Conservation (phyloP, 73 alveolate genomes). For the Paramecium tetraurelia region DNA sequence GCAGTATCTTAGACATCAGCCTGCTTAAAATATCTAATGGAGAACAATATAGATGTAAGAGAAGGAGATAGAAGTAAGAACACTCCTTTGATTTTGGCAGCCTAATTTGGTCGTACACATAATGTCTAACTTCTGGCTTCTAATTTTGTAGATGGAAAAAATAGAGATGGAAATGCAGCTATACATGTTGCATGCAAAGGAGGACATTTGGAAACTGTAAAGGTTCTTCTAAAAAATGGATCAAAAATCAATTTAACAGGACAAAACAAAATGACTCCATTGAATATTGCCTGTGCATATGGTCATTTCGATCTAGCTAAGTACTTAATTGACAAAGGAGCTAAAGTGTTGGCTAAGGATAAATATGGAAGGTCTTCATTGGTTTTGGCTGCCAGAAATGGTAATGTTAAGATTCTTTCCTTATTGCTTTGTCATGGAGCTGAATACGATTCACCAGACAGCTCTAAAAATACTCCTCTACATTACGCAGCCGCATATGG, state of each 20-base stretch:
- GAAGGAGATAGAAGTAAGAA: constrained; percentile 83
- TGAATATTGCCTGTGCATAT: constrained; percentile 88
- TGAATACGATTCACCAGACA: constrained; percentile 87
- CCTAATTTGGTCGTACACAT: constrained; percentile 82
- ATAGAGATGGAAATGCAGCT: constrained; percentile 83
- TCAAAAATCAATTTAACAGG: constrained; percentile 80
- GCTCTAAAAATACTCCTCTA: constrained; percentile 89
- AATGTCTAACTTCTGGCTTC: constrained; percentile 71
- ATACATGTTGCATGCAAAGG: constrained; percentile 89
- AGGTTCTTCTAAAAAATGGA: constrained; percentile 79
- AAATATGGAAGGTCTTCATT: constrained; percentile 88
- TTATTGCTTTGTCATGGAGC: constrained; percentile 86
- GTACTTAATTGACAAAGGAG: constrained; percentile 77
- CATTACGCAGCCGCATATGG: constrained; percentile 99
- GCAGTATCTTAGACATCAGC: constrained; percentile 92
- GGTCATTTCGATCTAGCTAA: constrained; percentile 89
- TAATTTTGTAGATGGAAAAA: constrained; percentile 67
- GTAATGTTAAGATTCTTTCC: constrained; percentile 84
- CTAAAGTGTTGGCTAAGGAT: constrained; percentile 86
- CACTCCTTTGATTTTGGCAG: constrained; percentile 91
- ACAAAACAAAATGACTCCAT: constrained; percentile 86
- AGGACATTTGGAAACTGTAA: constrained; percentile 84
- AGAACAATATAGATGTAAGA: constrained; percentile 80
- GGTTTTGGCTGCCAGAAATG: constrained; percentile 94
- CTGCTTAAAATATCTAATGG: constrained; percentile 80